Base-by-base conservation (phyloP, 108 stramenopile genomes). In the Stephanodiscus minutulus region DNA sequence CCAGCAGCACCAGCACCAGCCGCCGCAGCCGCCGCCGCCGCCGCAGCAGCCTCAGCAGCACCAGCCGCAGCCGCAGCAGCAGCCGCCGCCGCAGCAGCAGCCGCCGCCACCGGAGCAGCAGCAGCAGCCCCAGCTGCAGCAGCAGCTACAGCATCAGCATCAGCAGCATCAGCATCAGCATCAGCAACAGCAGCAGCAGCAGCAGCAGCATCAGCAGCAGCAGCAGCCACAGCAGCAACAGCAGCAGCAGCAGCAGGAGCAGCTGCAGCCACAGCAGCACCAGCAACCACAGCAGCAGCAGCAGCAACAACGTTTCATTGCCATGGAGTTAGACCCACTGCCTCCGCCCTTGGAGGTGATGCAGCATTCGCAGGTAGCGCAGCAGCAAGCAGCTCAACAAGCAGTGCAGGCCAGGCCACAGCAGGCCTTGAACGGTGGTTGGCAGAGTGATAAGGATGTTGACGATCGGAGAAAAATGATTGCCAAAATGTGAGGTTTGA, bases 381-480 rank as follows among this genome's bases (percentile, higher is more conserved):
- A 52, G 54, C 65, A 52, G 52, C 71, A 66, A 58, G 77, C 77
- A 67, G 73, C 61, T 12, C 82, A 71, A 50, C 84, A 68, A 17
- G 72, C 74, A 58, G 52, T 62, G 41, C 73, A 76, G 27, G 54
- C 67, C 8, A 61, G 47, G 53, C 85, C 73, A 15, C 86, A 90
- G 60, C 88, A 88, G 54, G 87, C 87, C 37, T 73, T 96, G 63
- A 91, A 91, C 73, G 94, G 94, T 35, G 95, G 94, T 37, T 96
- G 94, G 94, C 94, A 96, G 60, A 90, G 89, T 68, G 94, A 96
- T 65, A 83, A 85, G 53, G 96, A 96, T 83, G 83, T 89, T 37
- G 76, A 89, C 21, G 92, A 90, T 66, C 81, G 96, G 17, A 85
- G 96, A 28, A 91, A 87, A 71, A 96, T 96, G 96, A 96, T 96